Conservation (phyloP, 768 basidiomycete species). For the Lentinula boryana region DNA sequence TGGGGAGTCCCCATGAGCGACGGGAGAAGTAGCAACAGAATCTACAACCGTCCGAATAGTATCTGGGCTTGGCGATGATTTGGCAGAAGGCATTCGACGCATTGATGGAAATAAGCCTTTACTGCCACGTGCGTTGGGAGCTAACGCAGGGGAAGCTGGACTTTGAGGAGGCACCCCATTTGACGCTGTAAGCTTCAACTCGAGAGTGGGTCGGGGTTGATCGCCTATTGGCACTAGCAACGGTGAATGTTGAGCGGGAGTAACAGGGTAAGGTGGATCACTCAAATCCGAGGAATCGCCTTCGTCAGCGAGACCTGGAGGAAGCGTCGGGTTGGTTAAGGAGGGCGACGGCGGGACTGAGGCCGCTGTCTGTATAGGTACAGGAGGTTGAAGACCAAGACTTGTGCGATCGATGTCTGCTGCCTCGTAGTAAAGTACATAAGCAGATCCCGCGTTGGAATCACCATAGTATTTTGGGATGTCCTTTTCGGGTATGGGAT, state of each 20-base stretch:
- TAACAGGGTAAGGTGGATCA: constrained; percentile 13
- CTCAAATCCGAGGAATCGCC: constrained; percentile 16
- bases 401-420: constrained; percentile 73
- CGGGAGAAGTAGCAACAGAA: constrained; percentile 11
- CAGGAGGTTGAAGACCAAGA: constrained; percentile 54
- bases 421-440: constrained; percentile 96
- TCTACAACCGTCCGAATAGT: not conserved
- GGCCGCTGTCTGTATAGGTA: constrained; percentile 15
- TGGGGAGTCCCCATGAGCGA: constrained; percentile 9
- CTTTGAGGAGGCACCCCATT: constrained; percentile 4
- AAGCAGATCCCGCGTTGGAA: constrained; percentile 79
- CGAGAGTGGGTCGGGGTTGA: constrained; percentile 5
- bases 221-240: constrained; percentile 12
- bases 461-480: constrained; percentile 96
- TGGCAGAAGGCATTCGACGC: constrained; percentile 1
- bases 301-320: constrained; percentile 11
- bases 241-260: constrained; percentile 11
- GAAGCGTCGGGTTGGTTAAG: constrained; percentile 13
- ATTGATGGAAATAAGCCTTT: constrained; percentile 2
- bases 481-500: constrained; percentile 80
- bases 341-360: constrained; percentile 1
- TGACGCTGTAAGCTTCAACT: constrained; percentile 1
- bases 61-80: not conserved
- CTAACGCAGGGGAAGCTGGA: not conserved
- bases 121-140: not conserved